These are phyloP conservation scores for Penicillium herquei DNA, from an alignment of 495 filamentous ascomycete species.

Conservation along the genomic window DNA sequence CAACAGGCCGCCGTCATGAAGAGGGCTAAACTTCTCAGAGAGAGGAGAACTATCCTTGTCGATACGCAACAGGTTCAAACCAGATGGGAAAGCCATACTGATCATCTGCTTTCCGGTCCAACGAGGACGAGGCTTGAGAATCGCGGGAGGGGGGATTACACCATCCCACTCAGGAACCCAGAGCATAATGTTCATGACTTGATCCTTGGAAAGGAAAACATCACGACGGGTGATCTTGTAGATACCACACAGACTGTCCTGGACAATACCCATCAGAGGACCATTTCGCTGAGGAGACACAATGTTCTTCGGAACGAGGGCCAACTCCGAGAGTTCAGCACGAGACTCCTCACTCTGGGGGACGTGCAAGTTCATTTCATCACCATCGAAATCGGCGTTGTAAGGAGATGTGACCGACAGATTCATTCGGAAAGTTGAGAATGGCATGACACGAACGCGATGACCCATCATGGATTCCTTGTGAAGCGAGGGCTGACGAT, in stretches of 20 bases:
- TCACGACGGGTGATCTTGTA: conserved; percentile 96
- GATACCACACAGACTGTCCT: conserved; percentile 92
- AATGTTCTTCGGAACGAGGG: conserved; percentile 95
- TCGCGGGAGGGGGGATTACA: conserved; percentile 84
- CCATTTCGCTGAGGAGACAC: conserved; percentile 97
- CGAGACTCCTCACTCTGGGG: conserved; percentile 95
- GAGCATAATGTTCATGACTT: conserved; percentile 92
- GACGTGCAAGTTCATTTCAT: conserved; percentile 99
- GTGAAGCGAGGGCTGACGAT: conserved; percentile 96
- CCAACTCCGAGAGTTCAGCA: conserved; percentile 88
- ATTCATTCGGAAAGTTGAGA: conserved; percentile 96
- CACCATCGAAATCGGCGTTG: conserved; percentile 99
- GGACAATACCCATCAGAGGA: conserved; percentile 98
- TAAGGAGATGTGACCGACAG: conserved; percentile 97
- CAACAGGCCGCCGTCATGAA: conserved; percentile 76
- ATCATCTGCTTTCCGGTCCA: conserved; percentile 99
- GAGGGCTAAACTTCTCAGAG: conserved; percentile 58
- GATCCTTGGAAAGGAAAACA: conserved; percentile 81
- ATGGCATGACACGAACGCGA: conserved; percentile 95
- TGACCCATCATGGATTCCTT: conserved; percentile 99
- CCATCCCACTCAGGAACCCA: conserved; percentile 99
- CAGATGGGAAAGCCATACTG: conserved; percentile 84
- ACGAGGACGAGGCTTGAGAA: conserved; percentile 82
- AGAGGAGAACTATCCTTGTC: conserved; percentile 52
- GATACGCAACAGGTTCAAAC: conserved; percentile 73